Base-by-base conservation (phyloP, 352 stramenopile species). In the Peronospora belbahrii region DNA sequence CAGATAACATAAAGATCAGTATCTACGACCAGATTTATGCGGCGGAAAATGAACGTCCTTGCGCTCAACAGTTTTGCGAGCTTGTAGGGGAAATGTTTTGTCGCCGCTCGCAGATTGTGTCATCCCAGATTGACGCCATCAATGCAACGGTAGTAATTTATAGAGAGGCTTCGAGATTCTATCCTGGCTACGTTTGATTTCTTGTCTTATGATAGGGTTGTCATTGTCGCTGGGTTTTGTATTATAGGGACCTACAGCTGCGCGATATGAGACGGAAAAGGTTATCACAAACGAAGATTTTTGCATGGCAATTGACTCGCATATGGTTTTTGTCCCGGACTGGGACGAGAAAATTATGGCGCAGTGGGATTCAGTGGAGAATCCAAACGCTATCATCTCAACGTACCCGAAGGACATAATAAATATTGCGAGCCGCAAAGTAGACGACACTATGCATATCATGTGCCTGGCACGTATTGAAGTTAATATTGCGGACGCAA, bases 381-480 rank as follows among this genome's bases (percentile, higher is more conserved):
- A 88, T 39, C 61, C 71, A 20, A 69, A 85, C 39, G 79, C 75
- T 25, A 90, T 90, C 58, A 83, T 90, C 51, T 85, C 79, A 4
- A 74, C 87, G 11, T 90, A 90, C 51, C 79, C 79, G 2, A 90
- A 87, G 65, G 79, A 74, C 25, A 85, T 70, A 0, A 70, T 85
- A 31, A 66, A 82, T 44, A 42, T n/a, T n/a, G n/a, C n/a, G n/a
- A n/a, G n/a, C n/a, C n/a, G n/a, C 79, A 48, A 70, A 58, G n/a
- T 60, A 68, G 68, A 73, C 36, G 64, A 30, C 52, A 75, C 50
- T 76, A 74, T 45, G 55, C 85, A 19, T 75, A 88, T 58, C 64
- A 90, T 90, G 79, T 90, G 79, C 43, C 64, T 73, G 41, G 69
- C 79, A 33, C 76, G 74, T 42, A 86, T 90, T 43, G 79, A 90